phyloP scores from a whole-genome alignment of 345 rosid species.

The Bretschneidera sinensis region DNA sequence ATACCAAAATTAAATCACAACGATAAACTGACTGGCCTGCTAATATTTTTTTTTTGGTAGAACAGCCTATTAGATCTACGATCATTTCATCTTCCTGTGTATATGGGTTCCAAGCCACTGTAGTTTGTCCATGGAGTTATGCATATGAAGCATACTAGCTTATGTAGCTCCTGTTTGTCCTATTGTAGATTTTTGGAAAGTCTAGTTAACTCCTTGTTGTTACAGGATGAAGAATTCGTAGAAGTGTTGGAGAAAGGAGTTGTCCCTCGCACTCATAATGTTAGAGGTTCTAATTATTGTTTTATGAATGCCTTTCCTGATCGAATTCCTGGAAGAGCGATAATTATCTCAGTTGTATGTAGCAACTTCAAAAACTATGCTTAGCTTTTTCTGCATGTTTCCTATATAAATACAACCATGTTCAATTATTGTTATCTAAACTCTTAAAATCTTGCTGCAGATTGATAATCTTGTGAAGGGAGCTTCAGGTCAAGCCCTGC shows the following conservation, averaged over 20 bases:
- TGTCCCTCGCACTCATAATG: slow-evolving; percentile 77
- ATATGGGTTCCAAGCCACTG: background rate
- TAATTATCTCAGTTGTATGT: slow-evolving; percentile 82
- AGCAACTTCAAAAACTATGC: slow-evolving; percentile 2
- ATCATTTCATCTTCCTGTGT: background rate
- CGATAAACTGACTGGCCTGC: background rate
- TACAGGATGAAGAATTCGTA: slow-evolving; percentile 83
- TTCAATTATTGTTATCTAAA: slow-evolving; percentile 1
- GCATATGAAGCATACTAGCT: too few relatives aligned
- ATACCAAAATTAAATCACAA: too few relatives aligned
- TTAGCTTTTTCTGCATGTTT: background rate
- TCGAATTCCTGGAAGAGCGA: slow-evolving; percentile 80
- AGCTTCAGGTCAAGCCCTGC: slow-evolving; percentile 97
- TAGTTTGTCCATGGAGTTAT: background rate
- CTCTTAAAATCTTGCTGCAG: slow-evolving; percentile 34
- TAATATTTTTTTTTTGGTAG: too few relatives aligned
- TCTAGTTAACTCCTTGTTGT: background rate
- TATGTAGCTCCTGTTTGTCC: background rate
- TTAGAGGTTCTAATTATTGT: slow-evolving; percentile 93
- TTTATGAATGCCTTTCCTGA: slow-evolving; percentile 82
- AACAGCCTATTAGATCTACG: too few relatives aligned
- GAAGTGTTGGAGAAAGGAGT: slow-evolving; percentile 65
- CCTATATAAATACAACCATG: background rate
- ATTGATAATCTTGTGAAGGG: slow-evolving; percentile 97
- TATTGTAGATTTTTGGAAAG: background rate